These are phyloP conservation scores for Zoysia pacifica DNA, from an alignment of 176 grass and related monocot species.

Conservation along the genomic window DNA sequence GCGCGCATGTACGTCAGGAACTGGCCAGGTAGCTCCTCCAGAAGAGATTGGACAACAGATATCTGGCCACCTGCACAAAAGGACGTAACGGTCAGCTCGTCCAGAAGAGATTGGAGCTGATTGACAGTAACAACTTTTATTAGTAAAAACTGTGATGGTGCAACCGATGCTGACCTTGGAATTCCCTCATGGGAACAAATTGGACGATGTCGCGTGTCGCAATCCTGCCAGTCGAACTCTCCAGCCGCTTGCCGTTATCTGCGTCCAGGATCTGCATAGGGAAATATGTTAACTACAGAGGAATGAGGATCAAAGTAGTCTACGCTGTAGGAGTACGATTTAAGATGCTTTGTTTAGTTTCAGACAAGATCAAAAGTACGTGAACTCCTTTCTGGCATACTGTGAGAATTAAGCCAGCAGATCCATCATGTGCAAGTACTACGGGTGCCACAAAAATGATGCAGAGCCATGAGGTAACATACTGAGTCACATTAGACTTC, in stretches of 20 bases:
- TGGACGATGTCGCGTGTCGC: conserved; percentile 91
- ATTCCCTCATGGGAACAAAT: conserved; percentile 85
- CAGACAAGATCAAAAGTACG: conserved; percentile 9
- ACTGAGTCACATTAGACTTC: conserved; percentile 6
- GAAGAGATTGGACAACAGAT: conserved; percentile 82
- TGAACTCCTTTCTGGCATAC: conserved; percentile 14
- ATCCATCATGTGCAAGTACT: background rate
- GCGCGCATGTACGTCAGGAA: conserved; percentile 77
- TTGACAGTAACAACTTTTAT: background rate
- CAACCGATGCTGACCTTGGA: conserved; percentile 55
- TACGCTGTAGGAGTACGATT: background rate
- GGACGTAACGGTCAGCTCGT: background rate
- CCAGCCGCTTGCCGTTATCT: conserved; percentile 70
- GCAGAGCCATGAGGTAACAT: background rate
- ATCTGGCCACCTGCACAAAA: conserved; percentile 54
- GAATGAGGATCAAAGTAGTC: background rate
- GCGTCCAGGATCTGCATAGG: conserved; percentile 73
- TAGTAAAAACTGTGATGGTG: background rate
- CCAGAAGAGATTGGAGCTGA: background rate
- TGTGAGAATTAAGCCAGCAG: background rate
- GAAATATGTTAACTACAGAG: background rate
- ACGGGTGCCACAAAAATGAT: background rate
- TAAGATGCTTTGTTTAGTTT: conserved; percentile 15
- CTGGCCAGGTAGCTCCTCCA: conserved; percentile 89
- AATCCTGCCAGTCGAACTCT: conserved; percentile 81